These are phyloP conservation scores for Vaccinium corymbosum DNA, from an alignment of 148 eudicot genomes.

Conservation along the genomic window DNA sequence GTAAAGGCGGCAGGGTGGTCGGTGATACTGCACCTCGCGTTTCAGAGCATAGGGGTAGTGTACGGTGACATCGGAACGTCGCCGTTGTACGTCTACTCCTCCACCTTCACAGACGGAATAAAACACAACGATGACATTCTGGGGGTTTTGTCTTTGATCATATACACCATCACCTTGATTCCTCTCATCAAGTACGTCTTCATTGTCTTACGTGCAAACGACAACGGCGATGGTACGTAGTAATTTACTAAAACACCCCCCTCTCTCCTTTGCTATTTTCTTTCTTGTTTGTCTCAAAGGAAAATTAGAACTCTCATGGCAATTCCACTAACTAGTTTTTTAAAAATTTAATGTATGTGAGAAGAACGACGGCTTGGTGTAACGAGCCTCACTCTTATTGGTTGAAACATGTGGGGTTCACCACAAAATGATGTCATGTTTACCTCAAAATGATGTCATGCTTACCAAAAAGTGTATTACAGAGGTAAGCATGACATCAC, in stretches of 20 bases:
- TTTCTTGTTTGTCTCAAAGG: neutral
- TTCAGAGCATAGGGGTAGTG: conserved; percentile 33
- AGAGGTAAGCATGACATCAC: no score
- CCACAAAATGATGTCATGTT: no score
- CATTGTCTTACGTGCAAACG: conserved; percentile 32
- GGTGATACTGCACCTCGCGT: conserved; percentile 17
- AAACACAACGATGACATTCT: conserved; percentile 20
- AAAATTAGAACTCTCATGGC: no score
- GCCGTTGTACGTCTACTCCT: conserved; percentile 27
- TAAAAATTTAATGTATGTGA: no score
- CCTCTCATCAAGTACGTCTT: conserved; percentile 34
- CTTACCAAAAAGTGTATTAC: no score
- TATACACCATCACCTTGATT: conserved; percentile 29
- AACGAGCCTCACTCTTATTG: no score
- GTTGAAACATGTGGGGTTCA: no score
- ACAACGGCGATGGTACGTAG: conserved; percentile 30
- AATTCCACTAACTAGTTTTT: no score
- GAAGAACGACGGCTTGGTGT: no score
- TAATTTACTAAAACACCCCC: neutral
- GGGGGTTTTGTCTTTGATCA: conserved; percentile 28
- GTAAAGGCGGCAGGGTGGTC: conserved; percentile 17
- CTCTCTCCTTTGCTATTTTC: neutral
- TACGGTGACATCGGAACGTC: conserved; percentile 39
- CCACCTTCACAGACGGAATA: conserved; percentile 23
- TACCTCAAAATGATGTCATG: no score